Conservation (phyloP, 345 rosid genomes). For the Luvunga scandens region DNA sequence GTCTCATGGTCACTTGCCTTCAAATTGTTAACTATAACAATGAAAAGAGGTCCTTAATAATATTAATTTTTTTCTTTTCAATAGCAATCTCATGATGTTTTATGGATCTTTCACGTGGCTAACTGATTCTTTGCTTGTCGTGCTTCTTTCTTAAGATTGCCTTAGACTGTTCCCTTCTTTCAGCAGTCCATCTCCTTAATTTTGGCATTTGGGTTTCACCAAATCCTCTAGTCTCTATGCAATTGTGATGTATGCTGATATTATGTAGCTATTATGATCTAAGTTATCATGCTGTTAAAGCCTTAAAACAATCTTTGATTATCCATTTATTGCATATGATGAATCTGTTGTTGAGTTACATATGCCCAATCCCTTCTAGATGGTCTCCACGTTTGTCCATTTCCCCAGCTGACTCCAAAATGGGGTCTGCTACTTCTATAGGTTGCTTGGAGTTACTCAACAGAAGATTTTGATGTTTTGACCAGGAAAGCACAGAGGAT, state of each 20-base stretch:
- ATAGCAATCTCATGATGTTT: neutral
- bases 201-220: neutral
- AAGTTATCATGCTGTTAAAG: neutral
- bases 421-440: neutral
- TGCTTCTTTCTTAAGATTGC: neutral
- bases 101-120: neutral
- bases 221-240: neutral
- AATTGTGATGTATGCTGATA: neutral
- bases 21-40: neutral
- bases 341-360: neutral
- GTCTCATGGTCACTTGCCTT: constrained; percentile 12
- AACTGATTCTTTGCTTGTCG: neutral
- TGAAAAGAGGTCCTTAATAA: neutral
- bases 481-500: neutral
- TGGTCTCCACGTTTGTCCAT: neutral
- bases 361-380: neutral
- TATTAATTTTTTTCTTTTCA: neutral
- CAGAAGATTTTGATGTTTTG: neutral
- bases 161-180: neutral
- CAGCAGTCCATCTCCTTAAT: neutral
- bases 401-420: neutral
- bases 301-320: neutral
- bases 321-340: neutral
- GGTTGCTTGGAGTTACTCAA: neutral
- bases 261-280: neutral